Percentiles rank a stretch among this genome's conserved stretches.
These are phyloP conservation scores for Alloteropsis semialata DNA, from an alignment of 176 grass and related monocot genomes.

Conservation along the genomic window DNA sequence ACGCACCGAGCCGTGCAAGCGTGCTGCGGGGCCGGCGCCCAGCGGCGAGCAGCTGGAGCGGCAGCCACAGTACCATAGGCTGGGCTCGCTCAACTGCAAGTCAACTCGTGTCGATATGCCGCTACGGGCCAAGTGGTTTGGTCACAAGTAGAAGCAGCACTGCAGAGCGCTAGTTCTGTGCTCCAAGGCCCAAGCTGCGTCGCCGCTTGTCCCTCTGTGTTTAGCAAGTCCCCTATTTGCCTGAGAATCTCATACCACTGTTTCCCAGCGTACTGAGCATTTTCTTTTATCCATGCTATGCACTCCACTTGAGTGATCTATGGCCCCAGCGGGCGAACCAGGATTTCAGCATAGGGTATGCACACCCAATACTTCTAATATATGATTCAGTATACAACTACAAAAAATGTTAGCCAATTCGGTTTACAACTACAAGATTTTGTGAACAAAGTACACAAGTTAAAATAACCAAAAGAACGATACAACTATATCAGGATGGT, in stretches of 20 bases:
- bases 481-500: no score
- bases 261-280: background rate
- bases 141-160: background rate
- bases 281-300: background rate
- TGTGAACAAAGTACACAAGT: no score
- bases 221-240: background rate
- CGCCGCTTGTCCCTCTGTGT: background rate
- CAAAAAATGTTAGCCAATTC: no score
- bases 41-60: background rate
- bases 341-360: no score
- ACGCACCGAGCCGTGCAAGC: background rate
- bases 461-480: no score
- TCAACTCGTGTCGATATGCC: slow-evolving; percentile 17
- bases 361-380: no score
- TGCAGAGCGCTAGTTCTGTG: background rate
- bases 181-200: background rate
- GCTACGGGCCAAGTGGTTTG: background rate
- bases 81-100: background rate
- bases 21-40: background rate
- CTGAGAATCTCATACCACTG: background rate
- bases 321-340: no score
- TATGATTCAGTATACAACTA: no score
- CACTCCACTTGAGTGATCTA: background rate
- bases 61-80: background rate
- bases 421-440: no score